Percentiles rank a stretch among this genome's conserved stretches.
These are phyloP conservation scores for Sequoia sempervirens DNA, from an alignment of 75 land plant species.

Conservation along the genomic window DNA sequence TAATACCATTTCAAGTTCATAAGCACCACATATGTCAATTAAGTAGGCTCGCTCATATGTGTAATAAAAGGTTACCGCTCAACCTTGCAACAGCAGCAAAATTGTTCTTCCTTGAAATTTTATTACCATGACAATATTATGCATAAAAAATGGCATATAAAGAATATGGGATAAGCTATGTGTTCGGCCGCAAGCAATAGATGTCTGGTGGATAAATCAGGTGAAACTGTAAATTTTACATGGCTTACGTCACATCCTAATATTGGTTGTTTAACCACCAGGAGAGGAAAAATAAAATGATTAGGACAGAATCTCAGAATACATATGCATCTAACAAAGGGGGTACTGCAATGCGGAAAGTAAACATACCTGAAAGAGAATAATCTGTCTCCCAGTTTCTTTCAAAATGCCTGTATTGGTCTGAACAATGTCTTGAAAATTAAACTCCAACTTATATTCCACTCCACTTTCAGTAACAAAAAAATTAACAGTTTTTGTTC, in stretches of 20 bases:
- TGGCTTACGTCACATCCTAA: no score
- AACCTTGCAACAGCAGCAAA: not conserved
- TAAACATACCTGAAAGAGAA: conserved; percentile 50
- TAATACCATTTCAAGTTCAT: not conserved
- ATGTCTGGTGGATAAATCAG: not conserved
- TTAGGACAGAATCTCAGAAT: no score
- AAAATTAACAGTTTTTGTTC: conserved; percentile 31
- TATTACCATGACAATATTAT: no score
- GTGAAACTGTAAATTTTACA: not conserved
- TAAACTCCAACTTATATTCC: conserved; percentile 56
- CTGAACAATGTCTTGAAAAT: no score
- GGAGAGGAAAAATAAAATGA: no score
- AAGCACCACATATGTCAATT: not conserved
- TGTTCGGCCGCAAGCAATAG: not conserved
- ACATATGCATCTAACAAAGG: no score
- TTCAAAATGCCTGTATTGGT: no score
- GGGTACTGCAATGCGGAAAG: not conserved
- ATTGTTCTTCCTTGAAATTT: no score
- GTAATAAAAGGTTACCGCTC: not conserved
- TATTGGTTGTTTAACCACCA: no score
- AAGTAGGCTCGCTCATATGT: no score
- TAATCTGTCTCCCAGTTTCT: conserved; percentile 15
- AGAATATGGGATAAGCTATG: no score
- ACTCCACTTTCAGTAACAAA: conserved; percentile 25
- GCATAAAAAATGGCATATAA: no score